These are phyloP conservation scores for Cutaneotrichosporon arboriforme DNA, from an alignment of 1,284 basidiomycete species.

Conservation along the genomic window DNA sequence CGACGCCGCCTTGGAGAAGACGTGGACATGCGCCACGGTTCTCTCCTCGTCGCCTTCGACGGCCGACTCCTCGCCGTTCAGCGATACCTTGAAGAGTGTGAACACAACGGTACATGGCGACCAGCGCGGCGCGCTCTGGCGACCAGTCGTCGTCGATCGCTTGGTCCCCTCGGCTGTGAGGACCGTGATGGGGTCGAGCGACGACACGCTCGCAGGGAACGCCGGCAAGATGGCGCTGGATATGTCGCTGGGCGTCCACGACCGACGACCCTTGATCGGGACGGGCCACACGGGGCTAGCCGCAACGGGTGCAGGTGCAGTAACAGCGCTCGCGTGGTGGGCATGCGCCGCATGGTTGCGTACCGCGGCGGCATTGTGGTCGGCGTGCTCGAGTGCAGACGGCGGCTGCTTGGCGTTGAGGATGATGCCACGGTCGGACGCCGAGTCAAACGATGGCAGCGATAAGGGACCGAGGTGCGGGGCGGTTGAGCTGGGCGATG, in stretches of 20 bases:
- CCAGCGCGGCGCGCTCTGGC: conserved; percentile 8
- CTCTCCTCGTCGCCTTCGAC: conserved; percentile 10
- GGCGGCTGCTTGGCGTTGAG: not conserved
- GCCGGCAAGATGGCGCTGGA: conserved; percentile 25
- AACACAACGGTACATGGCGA: conserved; percentile 19
- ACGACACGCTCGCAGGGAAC: conserved; percentile 23
- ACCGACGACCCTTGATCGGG: not conserved
- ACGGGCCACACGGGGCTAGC: too few relatives aligned
- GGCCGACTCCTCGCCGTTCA: conserved; percentile 3
- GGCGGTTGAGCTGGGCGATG: conserved; percentile 1
- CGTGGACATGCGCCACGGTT: conserved; percentile 19
- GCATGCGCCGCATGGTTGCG: not conserved
- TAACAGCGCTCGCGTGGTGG: not conserved
- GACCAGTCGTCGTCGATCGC: conserved; percentile 4
- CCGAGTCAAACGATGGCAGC: conserved; percentile 1
- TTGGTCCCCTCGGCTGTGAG: conserved; percentile 20
- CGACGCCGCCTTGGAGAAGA: conserved; percentile 2
- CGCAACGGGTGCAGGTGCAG: not conserved
- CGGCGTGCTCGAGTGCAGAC: not conserved
- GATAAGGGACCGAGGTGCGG: conserved; percentile 7
- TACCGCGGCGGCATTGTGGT: not conserved
- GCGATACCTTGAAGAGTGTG: conserved; percentile 17
- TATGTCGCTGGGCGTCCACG: conserved; percentile 9
- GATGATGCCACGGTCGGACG: not conserved
- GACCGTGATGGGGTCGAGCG: conserved; percentile 30